Conservation (phyloP, 371 early-diverging fungal genomes). For the Rhizopus stolonifer region DNA sequence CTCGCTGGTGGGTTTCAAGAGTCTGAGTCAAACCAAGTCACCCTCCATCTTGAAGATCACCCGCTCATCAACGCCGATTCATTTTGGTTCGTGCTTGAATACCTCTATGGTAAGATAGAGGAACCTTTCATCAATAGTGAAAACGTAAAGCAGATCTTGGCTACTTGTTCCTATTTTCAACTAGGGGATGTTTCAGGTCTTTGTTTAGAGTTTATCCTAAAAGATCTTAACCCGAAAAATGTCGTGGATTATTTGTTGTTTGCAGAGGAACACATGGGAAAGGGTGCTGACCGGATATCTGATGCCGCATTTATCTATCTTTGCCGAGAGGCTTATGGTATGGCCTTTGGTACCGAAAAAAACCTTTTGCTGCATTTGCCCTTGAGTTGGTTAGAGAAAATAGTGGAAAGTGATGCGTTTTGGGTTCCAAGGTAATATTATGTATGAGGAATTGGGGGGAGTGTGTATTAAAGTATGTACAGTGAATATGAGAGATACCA, state of each 20-base stretch:
- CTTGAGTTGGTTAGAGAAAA: conserved; percentile 52
- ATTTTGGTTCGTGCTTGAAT: conserved; percentile 55
- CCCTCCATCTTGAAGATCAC: conserved; percentile 58
- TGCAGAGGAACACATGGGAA: conserved; percentile 53
- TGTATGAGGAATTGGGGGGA: no score
- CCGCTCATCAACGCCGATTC: conserved; percentile 54
- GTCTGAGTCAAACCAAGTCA: conserved; percentile 32
- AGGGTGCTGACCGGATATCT: conserved; percentile 55
- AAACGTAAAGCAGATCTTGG: conserved; percentile 50
- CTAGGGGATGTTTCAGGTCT: conserved; percentile 52
- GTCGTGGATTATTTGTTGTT: conserved; percentile 57
- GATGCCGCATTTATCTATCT: conserved; percentile 60
- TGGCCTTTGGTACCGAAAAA: conserved; percentile 15
- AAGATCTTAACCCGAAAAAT: conserved; percentile 42
- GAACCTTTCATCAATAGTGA: conserved; percentile 33
- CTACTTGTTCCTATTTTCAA: conserved; percentile 63
- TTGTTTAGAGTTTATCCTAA: conserved; percentile 55
- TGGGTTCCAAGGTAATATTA: conserved; percentile 62
- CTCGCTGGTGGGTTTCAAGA: conserved; percentile 59
- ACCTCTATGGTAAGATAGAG: conserved; percentile 46
- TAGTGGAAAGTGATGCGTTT: conserved; percentile 65
- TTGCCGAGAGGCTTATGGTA: conserved; percentile 59
- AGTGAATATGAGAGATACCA: conserved; percentile 60
- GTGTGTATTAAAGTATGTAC: neutral
- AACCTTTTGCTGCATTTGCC: conserved; percentile 41